Evolutionary conservation across 1,139 yeast species (phyloP).

Genomic region (Ogataea hybrid): DNA sequence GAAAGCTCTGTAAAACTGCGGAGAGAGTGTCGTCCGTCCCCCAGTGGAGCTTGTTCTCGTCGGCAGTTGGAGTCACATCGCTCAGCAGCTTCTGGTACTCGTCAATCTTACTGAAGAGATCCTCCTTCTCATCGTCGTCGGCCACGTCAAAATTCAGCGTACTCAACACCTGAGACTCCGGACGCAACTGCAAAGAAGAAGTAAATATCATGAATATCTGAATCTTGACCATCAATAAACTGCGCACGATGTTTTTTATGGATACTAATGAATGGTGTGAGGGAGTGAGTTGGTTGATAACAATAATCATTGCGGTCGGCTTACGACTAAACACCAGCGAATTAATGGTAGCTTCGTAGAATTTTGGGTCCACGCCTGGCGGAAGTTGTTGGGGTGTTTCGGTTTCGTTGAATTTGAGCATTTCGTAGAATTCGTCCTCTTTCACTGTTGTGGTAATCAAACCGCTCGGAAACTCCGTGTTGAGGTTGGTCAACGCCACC

Average conservation of each 20-base stretch:
- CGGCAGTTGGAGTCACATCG: conserved; percentile 13
- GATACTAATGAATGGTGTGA: conserved; percentile 22
- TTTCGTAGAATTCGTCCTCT: conserved; percentile 23
- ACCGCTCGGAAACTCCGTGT: conserved; percentile 29
- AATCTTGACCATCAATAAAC: conserved; percentile 30
- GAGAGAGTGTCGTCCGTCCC: not conserved
- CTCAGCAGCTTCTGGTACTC: conserved; percentile 15
- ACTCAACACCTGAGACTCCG: conserved; percentile 14
- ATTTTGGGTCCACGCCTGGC: conserved; percentile 30
- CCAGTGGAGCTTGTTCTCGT: conserved; percentile 1
- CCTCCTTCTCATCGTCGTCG: conserved; percentile 8
- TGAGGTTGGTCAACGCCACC: conserved; percentile 33
- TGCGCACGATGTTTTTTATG: conserved; percentile 34
- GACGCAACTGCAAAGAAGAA: conserved; percentile 19
- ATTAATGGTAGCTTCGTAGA: conserved; percentile 26
- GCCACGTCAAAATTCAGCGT: conserved; percentile 4
- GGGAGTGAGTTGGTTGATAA: conserved; percentile 31
- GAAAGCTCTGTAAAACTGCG: not conserved
- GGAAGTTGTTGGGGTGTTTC: conserved; percentile 15
- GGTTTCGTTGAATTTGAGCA: conserved; percentile 7
- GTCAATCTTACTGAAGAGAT: conserved; percentile 16
- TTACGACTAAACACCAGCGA: conserved; percentile 23
- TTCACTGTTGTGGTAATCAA: conserved; percentile 32
- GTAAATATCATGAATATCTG: conserved; percentile 26
- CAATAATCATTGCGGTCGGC: conserved; percentile 28